phyloP scores from a whole-genome alignment of 805 yeast species.

The Saccharomyces eubayanus region DNA sequence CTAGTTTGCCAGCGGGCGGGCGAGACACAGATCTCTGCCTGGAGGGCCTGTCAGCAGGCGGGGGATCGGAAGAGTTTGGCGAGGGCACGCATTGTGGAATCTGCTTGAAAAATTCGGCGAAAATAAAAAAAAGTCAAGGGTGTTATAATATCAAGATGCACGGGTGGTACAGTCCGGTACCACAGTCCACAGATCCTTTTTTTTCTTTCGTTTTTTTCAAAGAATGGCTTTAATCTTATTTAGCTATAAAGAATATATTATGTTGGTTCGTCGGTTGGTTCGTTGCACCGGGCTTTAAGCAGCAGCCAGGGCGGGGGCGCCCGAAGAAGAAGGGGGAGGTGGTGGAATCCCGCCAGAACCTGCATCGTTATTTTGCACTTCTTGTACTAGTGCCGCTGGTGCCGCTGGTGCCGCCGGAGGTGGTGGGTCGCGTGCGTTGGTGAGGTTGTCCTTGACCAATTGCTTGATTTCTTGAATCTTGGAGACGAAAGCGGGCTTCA shows the following conservation, averaged over 20 bases:
- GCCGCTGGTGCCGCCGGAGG: constrained; percentile 4
- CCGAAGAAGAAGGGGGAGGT: neutral
- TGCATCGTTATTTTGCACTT: neutral
- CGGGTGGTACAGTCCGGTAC: too few species aligned
- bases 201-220: too few species aligned
- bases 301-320: neutral
- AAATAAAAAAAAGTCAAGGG: too few species aligned
- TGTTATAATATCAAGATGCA: too few species aligned
- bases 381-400: neutral
- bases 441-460: constrained; percentile 26
- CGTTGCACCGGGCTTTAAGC: neutral
- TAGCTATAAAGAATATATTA: neutral
- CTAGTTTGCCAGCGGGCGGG: neutral
- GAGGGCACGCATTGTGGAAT: neutral
- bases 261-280: neutral
- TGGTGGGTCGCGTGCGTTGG: constrained; percentile 1
- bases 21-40: neutral
- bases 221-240: neutral
- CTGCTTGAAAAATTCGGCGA: neutral
- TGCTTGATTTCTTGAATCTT: constrained; percentile 39
- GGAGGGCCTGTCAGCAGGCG: neutral
- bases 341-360: neutral
- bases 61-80: too few species aligned
- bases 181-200: too few species aligned
- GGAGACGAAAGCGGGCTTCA: constrained; percentile 35